These are phyloP conservation scores for Fusarium bulbicola DNA, from an alignment of 2,329 filamentous ascomycete genomes.

Conservation along the genomic window DNA sequence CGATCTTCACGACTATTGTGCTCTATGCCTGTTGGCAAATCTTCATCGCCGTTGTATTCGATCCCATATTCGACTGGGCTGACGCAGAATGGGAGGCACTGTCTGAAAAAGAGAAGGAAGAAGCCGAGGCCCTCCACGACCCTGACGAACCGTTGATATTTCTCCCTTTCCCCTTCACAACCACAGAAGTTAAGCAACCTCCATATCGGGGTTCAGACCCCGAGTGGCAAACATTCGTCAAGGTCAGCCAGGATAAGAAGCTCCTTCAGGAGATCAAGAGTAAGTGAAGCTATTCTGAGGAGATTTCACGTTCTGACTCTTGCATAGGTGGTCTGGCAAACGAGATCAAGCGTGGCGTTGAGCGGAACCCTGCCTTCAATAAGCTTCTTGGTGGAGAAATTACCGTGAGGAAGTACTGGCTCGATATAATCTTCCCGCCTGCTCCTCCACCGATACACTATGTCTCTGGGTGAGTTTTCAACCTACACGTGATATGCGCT, in stretches of 20 bases:
- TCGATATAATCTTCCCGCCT: conserved; percentile 69
- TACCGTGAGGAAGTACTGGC: conserved; percentile 62
- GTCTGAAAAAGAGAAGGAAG: conserved; percentile 55
- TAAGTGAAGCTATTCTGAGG: conserved; percentile 41
- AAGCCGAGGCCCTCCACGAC: conserved; percentile 52
- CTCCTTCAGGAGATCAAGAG: conserved; percentile 59
- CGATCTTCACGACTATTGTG: conserved; percentile 45
- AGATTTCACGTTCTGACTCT: conserved; percentile 19
- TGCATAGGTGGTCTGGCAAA: conserved; percentile 45
- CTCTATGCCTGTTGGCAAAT: conserved; percentile 53
- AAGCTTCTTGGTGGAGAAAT: conserved; percentile 57
- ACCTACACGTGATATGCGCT: background rate
- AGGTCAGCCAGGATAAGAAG: conserved; percentile 63
- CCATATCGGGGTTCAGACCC: conserved; percentile 67
- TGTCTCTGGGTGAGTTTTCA: conserved; percentile 64
- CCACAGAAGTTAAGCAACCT: conserved; percentile 55
- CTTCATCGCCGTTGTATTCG: conserved; percentile 57
- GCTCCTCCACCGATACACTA: conserved; percentile 67
- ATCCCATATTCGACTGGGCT: conserved; percentile 54
- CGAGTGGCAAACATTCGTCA: conserved; percentile 70
- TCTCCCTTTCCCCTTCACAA: conserved; percentile 70
- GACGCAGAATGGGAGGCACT: conserved; percentile 55
- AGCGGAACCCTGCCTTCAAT: conserved; percentile 54
- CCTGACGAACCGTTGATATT: conserved; percentile 60
- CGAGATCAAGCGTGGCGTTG: conserved; percentile 50